Conservation (phyloP, 1,284 basidiomycete species). For the Heterobasidion irregulare region DNA sequence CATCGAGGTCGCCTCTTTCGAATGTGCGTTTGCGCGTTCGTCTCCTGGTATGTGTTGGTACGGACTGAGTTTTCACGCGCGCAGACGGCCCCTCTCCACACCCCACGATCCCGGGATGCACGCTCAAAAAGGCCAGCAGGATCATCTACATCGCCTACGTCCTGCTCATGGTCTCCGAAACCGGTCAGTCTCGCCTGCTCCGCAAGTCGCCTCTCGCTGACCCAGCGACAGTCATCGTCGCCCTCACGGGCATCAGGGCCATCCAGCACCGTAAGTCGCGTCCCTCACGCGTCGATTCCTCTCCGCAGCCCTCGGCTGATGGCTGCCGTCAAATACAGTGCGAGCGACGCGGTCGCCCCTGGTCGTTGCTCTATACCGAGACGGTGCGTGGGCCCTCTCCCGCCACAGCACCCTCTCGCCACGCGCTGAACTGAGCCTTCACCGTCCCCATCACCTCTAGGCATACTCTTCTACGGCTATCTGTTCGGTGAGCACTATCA, state of each 20-base stretch:
- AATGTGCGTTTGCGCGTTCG: conserved; percentile 18
- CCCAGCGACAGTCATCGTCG: conserved; percentile 24
- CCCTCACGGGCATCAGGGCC: conserved; percentile 28
- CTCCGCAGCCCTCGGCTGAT: not conserved
- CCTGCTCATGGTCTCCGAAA: conserved; percentile 30
- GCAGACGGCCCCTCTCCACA: conserved; percentile 2
- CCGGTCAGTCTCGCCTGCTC: conserved; percentile 20
- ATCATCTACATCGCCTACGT: conserved; percentile 31
- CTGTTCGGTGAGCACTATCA: no score
- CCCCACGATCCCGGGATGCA: conserved; percentile 19
- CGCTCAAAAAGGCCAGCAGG: conserved; percentile 20
- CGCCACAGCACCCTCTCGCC: not conserved
- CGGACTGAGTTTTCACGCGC: no score
- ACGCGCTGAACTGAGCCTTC: no score
- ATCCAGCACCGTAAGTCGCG: conserved; percentile 26
- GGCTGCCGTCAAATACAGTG: conserved; percentile 16
- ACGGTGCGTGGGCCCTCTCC: conserved; percentile 21
- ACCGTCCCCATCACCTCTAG: no score
- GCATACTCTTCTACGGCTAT: no score
- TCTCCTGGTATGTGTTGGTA: not conserved
- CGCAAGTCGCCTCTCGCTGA: not conserved
- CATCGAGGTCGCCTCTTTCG: conserved; percentile 24
- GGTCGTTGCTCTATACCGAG: conserved; percentile 30
- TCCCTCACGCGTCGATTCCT: not conserved
- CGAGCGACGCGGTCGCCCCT: conserved; percentile 25